Conservation (phyloP, 1,139 yeast species). For the Pichia terricola region DNA sequence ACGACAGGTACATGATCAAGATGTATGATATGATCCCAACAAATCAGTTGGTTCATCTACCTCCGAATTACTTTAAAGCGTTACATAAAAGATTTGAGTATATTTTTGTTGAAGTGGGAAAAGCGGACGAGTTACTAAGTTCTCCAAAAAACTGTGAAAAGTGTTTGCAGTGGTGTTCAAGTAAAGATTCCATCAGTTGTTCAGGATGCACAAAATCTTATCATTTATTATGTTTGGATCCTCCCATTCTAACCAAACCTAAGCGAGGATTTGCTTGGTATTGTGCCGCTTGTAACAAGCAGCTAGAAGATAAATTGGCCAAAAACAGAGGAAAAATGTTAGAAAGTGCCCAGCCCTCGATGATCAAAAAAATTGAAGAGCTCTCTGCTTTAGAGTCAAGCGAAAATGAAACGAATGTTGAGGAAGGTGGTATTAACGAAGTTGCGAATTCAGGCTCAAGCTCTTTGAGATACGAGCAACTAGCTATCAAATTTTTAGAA, state of each 20-base stretch:
- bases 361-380: constrained; percentile 15
- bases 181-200: constrained; percentile 70
- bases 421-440: not conserved
- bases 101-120: constrained; percentile 66
- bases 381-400: constrained; percentile 7
- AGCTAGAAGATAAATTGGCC: constrained; percentile 31
- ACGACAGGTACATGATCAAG: constrained; percentile 78
- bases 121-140: constrained; percentile 53
- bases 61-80: constrained; percentile 53
- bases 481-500: constrained; percentile 45
- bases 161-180: constrained; percentile 79
- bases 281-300: constrained; percentile 70
- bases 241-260: constrained; percentile 73
- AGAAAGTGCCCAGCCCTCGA: constrained; percentile 23
- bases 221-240: constrained; percentile 81
- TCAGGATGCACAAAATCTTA: constrained; percentile 63
- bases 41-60: constrained; percentile 41
- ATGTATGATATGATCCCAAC: constrained; percentile 74
- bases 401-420: constrained; percentile 2
- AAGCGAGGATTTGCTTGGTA: constrained; percentile 89
- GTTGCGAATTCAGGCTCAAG: constrained; percentile 7
- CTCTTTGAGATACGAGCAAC: constrained; percentile 39
- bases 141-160: constrained; percentile 63
- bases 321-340: constrained; percentile 28
- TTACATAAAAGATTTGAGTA: constrained; percentile 61